These are phyloP conservation scores for Ceraceosorus guamensis DNA, from an alignment of 1,284 basidiomycete genomes.

Conservation along the genomic window DNA sequence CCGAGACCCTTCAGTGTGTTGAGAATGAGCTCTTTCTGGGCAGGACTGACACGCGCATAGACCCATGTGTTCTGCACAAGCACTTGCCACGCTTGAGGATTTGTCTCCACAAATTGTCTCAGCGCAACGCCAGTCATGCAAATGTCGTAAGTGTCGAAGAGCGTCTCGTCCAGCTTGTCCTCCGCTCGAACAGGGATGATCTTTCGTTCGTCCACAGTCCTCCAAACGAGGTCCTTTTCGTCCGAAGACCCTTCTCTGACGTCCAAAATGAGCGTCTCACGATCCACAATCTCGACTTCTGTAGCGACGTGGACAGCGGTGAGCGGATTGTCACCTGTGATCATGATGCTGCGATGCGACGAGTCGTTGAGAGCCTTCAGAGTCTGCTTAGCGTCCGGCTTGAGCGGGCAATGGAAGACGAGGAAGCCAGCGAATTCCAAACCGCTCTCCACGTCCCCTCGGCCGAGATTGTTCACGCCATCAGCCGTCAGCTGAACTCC, in stretches of 20 bases:
- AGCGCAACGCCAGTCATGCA: constrained; percentile 46
- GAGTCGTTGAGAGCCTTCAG: constrained; percentile 45
- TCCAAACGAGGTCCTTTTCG: constrained; percentile 40
- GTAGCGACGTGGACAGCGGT: constrained; percentile 45
- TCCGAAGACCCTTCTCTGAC: constrained; percentile 28
- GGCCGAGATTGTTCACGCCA: constrained; percentile 26
- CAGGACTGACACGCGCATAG: constrained; percentile 46
- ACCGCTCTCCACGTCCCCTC: constrained; percentile 37
- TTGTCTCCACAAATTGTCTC: constrained; percentile 31
- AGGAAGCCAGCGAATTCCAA: constrained; percentile 46
- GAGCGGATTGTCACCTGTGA: constrained; percentile 48
- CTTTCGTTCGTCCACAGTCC: constrained; percentile 33
- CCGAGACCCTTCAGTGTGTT: constrained; percentile 41
- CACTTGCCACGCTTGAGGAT: constrained; percentile 30
- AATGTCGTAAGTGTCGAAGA: constrained; percentile 46
- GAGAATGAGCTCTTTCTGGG: constrained; percentile 46
- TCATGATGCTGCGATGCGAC: constrained; percentile 48
- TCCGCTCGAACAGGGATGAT: constrained; percentile 31
- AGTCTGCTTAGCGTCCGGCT: constrained; percentile 40
- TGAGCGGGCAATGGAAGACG: constrained; percentile 48
- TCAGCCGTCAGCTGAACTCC: constrained; percentile 14
- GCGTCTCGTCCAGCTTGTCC: constrained; percentile 31
- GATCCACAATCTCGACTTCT: constrained; percentile 46
- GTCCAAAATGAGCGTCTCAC: constrained; percentile 44
- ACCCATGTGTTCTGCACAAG: constrained; percentile 46